Base-by-base conservation (phyloP, 345 rosid species). In the Tarenaya hassleriana region DNA sequence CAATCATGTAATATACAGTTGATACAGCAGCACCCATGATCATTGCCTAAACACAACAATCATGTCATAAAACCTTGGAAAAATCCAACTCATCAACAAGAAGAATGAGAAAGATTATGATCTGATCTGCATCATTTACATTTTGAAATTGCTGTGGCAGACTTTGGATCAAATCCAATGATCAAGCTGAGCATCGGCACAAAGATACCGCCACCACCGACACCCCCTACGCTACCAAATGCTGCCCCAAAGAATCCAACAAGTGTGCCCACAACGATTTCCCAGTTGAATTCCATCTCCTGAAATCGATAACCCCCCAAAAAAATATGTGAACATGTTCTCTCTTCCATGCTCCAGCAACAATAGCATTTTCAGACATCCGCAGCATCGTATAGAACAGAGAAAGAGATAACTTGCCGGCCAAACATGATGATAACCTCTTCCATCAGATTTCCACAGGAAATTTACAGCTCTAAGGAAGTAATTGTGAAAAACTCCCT, bases 161-260 rank as follows among this genome's bases (percentile, higher is more conserved):
- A 85, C 71, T 88, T 88, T 1, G 95, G 61, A 70, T 82, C 95
- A 60, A 82, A 88, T 42, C 97, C 95, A 62, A 88, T 64, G 50
- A 88, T 77, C 38, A 88, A 69, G 67, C 64, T 75, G 55, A 88
- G 88, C 97, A 88, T 85, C 1, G 94, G 91, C 10, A 83, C 83
- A 38, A 77, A 83, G 41, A 79, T 84, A n/a, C 96, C 94, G 53
- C 88, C 96, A 1, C 96, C 94, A 48, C 96, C 96, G 35, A 81
- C 90, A 48, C 96, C 96, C 15, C 94, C 96, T 10, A 82, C 97
- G 24, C 97, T 88, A 46, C 97, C 95, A 60, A 77, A 89, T 3
- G 95, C 89, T 11, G 97, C 97, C 29, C 92, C 97, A 24, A 79
- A 69, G 83, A 88, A 85, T 56, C 95, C 92, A 65, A 88, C 19